Percentiles rank a stretch among this genome's conserved stretches.
Conservation (phyloP, 1,284 basidiomycete genomes). For the Ustilago loliicola region DNA sequence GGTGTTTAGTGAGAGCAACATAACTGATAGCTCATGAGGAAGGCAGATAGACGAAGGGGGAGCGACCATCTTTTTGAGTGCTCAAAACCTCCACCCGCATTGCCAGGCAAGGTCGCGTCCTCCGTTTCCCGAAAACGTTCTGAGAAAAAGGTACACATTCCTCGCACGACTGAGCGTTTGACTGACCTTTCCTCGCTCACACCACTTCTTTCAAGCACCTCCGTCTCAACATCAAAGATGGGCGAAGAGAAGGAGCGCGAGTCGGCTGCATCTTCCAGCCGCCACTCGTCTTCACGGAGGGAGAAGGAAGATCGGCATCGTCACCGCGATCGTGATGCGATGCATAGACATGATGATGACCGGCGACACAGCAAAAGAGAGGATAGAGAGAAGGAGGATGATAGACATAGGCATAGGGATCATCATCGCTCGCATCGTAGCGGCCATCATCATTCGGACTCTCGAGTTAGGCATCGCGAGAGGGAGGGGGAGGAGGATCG, state of each 20-base stretch:
- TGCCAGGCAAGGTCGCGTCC: neutral
- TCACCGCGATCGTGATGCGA: conserved; percentile 14
- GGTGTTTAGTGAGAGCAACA: neutral
- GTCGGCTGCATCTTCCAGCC: conserved; percentile 6
- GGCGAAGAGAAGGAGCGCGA: neutral
- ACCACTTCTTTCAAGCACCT: neutral
- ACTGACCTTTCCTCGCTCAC: neutral
- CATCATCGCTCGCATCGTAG: conserved; percentile 17
- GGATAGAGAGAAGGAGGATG: conserved; percentile 10
- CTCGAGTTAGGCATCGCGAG: conserved; percentile 10
- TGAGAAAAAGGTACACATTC: neutral
- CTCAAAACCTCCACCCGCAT: conserved; percentile 12
- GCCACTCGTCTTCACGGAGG: neutral
- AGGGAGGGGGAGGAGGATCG: conserved; percentile 14
- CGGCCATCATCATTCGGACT: conserved; percentile 8
- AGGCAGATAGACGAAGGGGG: too few species aligned
- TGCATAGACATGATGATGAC: conserved; percentile 16
- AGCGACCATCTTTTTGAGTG: neutral
- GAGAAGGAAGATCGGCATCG: conserved; percentile 28
- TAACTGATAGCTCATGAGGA: neutral
- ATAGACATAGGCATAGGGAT: conserved; percentile 18
- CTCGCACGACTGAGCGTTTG: neutral
- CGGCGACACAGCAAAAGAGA: conserved; percentile 7
- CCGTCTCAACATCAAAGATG: neutral
- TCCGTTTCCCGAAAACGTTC: conserved; percentile 20